Evolutionary conservation across 148 eudicot genomes (phyloP), one percentile per base, ranked within the genome.

Genomic region (Chenopodium quinoa): DNA sequence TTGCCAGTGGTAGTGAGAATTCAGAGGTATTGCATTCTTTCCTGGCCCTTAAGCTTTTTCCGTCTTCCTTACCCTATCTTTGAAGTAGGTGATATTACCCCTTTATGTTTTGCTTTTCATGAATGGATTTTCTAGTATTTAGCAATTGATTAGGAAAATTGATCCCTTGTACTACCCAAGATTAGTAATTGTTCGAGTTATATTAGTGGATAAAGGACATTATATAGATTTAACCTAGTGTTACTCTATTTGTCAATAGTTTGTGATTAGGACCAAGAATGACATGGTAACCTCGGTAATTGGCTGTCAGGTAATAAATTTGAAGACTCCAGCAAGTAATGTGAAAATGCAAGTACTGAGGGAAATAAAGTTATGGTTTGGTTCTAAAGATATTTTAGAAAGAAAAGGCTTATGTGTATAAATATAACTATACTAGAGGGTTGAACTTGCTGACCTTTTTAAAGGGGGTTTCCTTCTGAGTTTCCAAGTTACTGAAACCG

Each of bases 1-100:
- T 95, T 31, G 99, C 97, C 83, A 91, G 97, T 73, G 99, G 99
- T 73, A 95, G 97, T 86, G 99, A 95, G 84, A 89, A 93, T 75
- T 86, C 95, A 47, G 89, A 93, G 97, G 99, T 95, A 85, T 78
- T 54, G 31, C 83, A 56, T 80, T 70, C 70, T 56, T 65, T 78
- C 72, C 52, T 54, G 48, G 12, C 68, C 70, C 66, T 54, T 17
- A 1, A 65, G 37, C 60, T 16, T 31, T 8, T 67, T 23, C 27
- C 48, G 3, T 9, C 14, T 17, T 22, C 37, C 63, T 25, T n/a
- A 1, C n/a, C 12, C n/a, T 7, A 50, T 25, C 62, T 4, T 14
- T 23, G 50, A 71, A 71, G 13, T 40, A 14, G 14, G 27, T 25
- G 50, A 71, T 71, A 23, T 66, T 9, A n/a, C 34, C 22, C 62